phyloP scores from a whole-genome alignment of 2,329 filamentous ascomycete species.

The Talaromyces sp. region DNA sequence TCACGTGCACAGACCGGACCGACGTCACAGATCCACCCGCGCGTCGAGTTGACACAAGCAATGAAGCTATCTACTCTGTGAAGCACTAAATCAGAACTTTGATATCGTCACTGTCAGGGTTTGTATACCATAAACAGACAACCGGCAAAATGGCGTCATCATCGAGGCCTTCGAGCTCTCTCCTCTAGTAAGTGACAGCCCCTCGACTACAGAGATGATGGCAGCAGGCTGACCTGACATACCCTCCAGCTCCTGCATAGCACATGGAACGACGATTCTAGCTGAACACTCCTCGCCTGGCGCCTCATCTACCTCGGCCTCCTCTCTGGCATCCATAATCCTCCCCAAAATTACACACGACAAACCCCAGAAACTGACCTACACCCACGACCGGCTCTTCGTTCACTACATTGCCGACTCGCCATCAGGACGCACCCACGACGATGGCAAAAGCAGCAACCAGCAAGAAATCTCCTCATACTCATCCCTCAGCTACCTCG shows the following conservation, averaged over 20 bases:
- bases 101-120: background rate
- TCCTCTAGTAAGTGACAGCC: conserved; percentile 62
- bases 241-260: conserved; percentile 76
- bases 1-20: background rate
- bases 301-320: conserved; percentile 76
- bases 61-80: background rate
- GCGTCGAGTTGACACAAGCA: background rate
- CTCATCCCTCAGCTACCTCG: conserved; percentile 84
- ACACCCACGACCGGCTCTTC: conserved; percentile 84
- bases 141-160: conserved; percentile 57
- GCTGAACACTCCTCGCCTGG: conserved; percentile 86
- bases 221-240: conserved; percentile 10
- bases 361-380: conserved; percentile 80
- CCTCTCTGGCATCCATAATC: conserved; percentile 84
- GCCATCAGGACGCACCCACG: conserved; percentile 55
- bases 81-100: background rate
- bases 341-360: conserved; percentile 89
- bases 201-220: background rate
- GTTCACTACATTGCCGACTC: conserved; percentile 94
- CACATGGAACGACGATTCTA: conserved; percentile 87
- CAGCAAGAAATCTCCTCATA: conserved; percentile 52
- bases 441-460: conserved; percentile 2
- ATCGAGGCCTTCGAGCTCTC: conserved; percentile 59
- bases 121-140: background rate
- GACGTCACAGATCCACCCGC: conserved; percentile 2